Evolutionary conservation across 306 rosid species (phyloP).

Genomic region (Ziziphus jujuba): DNA sequence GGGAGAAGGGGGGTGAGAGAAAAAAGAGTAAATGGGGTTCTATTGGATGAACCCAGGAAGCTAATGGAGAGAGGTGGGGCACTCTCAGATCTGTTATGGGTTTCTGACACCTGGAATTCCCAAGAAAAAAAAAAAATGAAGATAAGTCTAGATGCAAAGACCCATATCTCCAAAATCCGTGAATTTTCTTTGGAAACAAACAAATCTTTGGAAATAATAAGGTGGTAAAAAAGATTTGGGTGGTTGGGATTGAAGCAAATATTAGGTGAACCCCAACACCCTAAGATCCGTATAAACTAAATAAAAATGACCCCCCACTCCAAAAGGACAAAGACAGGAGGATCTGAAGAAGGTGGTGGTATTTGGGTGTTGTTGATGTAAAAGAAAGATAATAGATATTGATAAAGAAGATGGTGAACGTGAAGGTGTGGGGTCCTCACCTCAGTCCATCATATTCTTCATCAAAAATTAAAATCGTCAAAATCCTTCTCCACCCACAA

Average conservation of each 20-base stretch:
- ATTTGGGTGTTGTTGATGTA: slow-evolving; percentile 30
- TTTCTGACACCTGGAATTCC: slow-evolving; percentile 52
- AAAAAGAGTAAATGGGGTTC: slow-evolving; percentile 25
- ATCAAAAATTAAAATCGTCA: slow-evolving; percentile 29
- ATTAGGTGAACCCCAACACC: slow-evolving; percentile 43
- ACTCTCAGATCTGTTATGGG: slow-evolving; percentile 45
- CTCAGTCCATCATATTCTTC: slow-evolving; percentile 45
- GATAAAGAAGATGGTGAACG: slow-evolving; percentile 48
- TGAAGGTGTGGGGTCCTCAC: slow-evolving; percentile 41
- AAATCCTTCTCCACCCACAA: slow-evolving; percentile 42
- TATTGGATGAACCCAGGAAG: slow-evolving; percentile 37
- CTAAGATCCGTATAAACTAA: slow-evolving; percentile 26
- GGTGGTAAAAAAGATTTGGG: slow-evolving; percentile 46
- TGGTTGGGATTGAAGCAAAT: slow-evolving; percentile 32
- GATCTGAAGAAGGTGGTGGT: slow-evolving; percentile 23
- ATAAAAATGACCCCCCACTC: slow-evolving; percentile 21
- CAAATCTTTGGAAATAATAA: slow-evolving; percentile 20
- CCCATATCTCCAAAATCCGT: slow-evolving; percentile 46
- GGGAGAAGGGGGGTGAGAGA: background rate
- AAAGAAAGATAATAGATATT: slow-evolving; percentile 17
- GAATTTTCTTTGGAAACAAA: slow-evolving; percentile 16
- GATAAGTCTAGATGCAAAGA: slow-evolving; percentile 53
- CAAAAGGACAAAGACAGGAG: slow-evolving; percentile 27
- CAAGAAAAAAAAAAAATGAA: slow-evolving; percentile 33
- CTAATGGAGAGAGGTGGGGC: slow-evolving; percentile 44